Base-by-base conservation (phyloP, 1,284 basidiomycete species). In the Polyporus tsugae region DNA sequence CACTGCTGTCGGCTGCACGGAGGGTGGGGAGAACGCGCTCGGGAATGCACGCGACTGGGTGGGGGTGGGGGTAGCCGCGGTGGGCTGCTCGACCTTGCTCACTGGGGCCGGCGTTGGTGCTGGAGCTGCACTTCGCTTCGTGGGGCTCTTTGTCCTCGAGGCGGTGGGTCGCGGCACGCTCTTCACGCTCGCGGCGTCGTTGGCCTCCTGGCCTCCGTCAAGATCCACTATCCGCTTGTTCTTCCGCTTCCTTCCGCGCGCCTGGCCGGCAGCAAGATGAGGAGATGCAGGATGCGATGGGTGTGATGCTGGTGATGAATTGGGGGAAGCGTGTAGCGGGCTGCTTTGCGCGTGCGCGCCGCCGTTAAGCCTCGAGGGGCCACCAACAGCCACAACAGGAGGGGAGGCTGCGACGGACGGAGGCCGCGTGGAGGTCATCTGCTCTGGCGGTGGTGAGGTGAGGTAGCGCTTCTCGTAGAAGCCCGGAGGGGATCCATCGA, bases 391-490 rank as follows among this genome's bases (percentile, higher is more conserved):
- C 19, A 91, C 85, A 35, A 87, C 80, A 11, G 89, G 87, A 22
- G 92, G 88, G 11, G 89, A 89, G 68, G 85, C 78, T 5, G 86
- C 83, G 4, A 83, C 82, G 7, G 77, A 75, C 36, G 82, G 74
- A 2, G 86, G 83, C 62, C 86, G 81, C n/a, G 82, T 79, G 35
- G 86, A 85, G 13, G 81, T 79, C 82, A 85, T 84, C 76, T 89
- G 87, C 66, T 86, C 83, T 35, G 84, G 78, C 0, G 85, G 84
- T 33, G 82, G 76, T 7, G 82, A 77, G 3, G 83, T 81, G 59
- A 93, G 81, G 70, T 85, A 86, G 66, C 90, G 85, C 75, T 86
- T 88, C 83, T 98, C 96, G 75, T 91, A 91, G 80, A 92, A 94
- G 7, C 89, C 88, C 6, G 94, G 90, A 6, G 82, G 81, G 11